Conservation (phyloP, 768 basidiomycete species). For the Dentipellis fragilis region DNA sequence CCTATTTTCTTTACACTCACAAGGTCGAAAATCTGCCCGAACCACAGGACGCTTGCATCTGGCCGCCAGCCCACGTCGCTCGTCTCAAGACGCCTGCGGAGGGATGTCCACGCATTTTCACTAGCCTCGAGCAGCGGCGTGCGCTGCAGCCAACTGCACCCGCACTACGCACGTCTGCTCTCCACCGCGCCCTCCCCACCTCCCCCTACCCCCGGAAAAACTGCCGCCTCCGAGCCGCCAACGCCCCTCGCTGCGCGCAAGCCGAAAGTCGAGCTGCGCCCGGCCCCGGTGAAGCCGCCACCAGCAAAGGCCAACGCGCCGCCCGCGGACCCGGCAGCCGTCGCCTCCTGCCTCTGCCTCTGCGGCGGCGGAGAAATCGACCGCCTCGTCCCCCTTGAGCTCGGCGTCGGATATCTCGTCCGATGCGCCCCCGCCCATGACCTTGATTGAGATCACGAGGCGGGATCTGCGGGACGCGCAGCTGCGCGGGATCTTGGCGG, state of each 20-base stretch:
- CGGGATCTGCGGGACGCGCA: conserved; percentile 58
- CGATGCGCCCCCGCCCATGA: neutral
- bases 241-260: conserved; percentile 19
- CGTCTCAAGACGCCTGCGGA: neutral
- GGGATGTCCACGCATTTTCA: neutral
- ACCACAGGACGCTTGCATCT: neutral
- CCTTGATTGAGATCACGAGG: conserved; percentile 40
- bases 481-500: conserved; percentile 56
- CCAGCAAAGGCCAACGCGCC: conserved; percentile 20
- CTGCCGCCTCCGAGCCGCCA: conserved; percentile 16
- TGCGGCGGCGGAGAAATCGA: conserved; percentile 9
- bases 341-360: conserved; percentile 1
- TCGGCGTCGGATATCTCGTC: neutral
- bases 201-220: conserved; percentile 9
- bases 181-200: conserved; percentile 13
- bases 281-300: conserved; percentile 45
- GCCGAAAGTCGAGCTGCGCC: conserved; percentile 49
- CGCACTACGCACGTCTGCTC: conserved; percentile 13
- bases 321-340: conserved; percentile 1
- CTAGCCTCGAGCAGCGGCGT: neutral
- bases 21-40: neutral
- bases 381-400: conserved; percentile 11
- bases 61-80: neutral
- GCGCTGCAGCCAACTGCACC: neutral
- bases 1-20: neutral